phyloP scores from a whole-genome alignment of 2,329 filamentous ascomycete genomes.

The Aureobasidium sp. region DNA sequence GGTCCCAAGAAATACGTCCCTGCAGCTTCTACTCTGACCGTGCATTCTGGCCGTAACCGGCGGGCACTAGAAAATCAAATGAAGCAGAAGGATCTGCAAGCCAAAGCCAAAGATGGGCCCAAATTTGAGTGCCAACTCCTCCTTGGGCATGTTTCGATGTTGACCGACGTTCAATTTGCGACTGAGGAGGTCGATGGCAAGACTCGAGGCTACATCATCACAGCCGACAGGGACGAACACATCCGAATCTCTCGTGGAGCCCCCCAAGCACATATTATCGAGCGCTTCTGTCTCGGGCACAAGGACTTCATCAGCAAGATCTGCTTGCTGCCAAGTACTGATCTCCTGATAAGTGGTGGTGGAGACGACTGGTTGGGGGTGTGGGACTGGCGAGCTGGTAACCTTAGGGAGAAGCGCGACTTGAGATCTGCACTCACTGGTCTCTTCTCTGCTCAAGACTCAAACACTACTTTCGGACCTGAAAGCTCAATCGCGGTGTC shows the following conservation, averaged over 20 bases:
- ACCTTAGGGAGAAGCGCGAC: slow-evolving; percentile 48
- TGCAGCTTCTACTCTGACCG: slow-evolving; percentile 51
- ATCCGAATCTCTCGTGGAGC: slow-evolving; percentile 78
- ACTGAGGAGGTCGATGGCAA: slow-evolving; percentile 41
- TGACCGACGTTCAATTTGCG: slow-evolving; percentile 64
- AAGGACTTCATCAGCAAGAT: slow-evolving; percentile 75
- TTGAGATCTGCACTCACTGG: slow-evolving; percentile 31
- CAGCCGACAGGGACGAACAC: slow-evolving; percentile 69
- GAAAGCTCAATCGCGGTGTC: slow-evolving; percentile 37
- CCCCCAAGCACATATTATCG: slow-evolving; percentile 81
- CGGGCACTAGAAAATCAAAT: slow-evolving; percentile 52
- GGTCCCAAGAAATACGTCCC: slow-evolving; percentile 39
- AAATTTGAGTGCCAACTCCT: slow-evolving; percentile 70
- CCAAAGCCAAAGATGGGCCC: slow-evolving; percentile 39
- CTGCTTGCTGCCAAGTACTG: slow-evolving; percentile 52
- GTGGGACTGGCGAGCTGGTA: slow-evolving; percentile 69
- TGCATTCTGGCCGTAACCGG: slow-evolving; percentile 56
- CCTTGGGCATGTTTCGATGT: slow-evolving; percentile 90
- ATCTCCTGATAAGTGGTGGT: slow-evolving; percentile 75
- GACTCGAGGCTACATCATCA: slow-evolving; percentile 55
- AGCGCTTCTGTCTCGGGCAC: slow-evolving; percentile 84
- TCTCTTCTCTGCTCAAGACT: not conserved
- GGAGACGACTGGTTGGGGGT: slow-evolving; percentile 72
- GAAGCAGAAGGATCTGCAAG: slow-evolving; percentile 36
- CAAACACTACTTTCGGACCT: slow-evolving; percentile 16